A percentile compares a stretch with the other conserved stretches of the same genome.
Conservation (phyloP, 495 filamentous ascomycete species). For the Lepraria neglecta region DNA sequence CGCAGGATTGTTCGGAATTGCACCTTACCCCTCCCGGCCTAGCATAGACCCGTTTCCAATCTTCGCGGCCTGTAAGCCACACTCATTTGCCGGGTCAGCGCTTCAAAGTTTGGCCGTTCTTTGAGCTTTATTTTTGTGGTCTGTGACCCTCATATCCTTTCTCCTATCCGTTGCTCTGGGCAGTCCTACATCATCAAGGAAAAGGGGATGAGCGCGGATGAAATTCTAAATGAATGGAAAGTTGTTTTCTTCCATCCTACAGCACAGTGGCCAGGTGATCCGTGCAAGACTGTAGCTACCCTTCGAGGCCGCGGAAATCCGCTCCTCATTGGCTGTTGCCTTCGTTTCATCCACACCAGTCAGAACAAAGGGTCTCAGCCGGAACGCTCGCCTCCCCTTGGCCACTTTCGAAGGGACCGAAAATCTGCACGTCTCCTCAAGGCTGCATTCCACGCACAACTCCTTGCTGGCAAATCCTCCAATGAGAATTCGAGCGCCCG, state of each 20-base stretch:
- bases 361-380: slow-evolving; percentile 16
- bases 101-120: slow-evolving; percentile 6
- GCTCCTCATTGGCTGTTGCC: slow-evolving; percentile 23
- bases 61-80: slow-evolving; percentile 23
- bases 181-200: too few species aligned
- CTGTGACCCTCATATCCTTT: neutral
- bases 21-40: neutral
- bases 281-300: neutral
- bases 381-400: slow-evolving; percentile 9
- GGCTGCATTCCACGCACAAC: slow-evolving; percentile 25
- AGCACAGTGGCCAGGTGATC: neutral
- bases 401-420: slow-evolving; percentile 2
- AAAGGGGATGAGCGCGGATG: neutral
- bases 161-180: neutral
- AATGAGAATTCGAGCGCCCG: slow-evolving; percentile 21
- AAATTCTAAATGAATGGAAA: too few species aligned
- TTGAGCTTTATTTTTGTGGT: neutral
- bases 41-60: neutral
- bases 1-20: neutral
- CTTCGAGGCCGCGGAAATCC: neutral
- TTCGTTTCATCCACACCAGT: slow-evolving; percentile 23
- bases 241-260: neutral
- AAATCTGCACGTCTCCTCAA: slow-evolving; percentile 18
- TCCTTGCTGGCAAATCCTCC: slow-evolving; percentile 24
- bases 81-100: slow-evolving; percentile 23